Evolutionary conservation across 1,284 basidiomycete genomes (phyloP).

Genomic region (Flammula alnicola): DNA sequence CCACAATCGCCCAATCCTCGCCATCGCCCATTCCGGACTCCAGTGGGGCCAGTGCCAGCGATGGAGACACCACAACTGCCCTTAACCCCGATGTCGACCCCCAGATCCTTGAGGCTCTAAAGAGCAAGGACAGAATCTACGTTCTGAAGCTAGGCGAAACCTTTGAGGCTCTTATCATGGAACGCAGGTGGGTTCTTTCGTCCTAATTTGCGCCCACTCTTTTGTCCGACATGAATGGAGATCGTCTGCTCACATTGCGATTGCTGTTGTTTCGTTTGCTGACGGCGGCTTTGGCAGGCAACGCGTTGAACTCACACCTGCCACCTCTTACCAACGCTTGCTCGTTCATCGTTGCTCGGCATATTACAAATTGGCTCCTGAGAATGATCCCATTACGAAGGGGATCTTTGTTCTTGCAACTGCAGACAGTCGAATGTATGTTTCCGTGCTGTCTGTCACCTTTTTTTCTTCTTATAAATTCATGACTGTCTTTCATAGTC

Average conservation of each 20-base stretch:
- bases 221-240: not conserved
- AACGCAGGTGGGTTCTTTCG: conserved; percentile 59
- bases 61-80: conserved; percentile 20
- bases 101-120: conserved; percentile 82
- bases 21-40: conserved; percentile 12
- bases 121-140: conserved; percentile 83
- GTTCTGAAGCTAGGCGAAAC: conserved; percentile 82
- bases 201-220: conserved; percentile 1
- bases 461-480: conserved; percentile 13
- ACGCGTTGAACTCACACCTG: conserved; percentile 65
- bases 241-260: conserved; percentile 1
- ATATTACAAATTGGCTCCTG: conserved; percentile 73
- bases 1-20: conserved; percentile 13
- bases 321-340: conserved; percentile 80
- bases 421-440: conserved; percentile 75
- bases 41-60: conserved; percentile 7
- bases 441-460: conserved; percentile 22
- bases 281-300: conserved; percentile 42
- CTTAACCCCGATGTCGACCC: conserved; percentile 60
- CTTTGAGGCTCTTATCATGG: conserved; percentile 77
- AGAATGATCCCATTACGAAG: conserved; percentile 68
- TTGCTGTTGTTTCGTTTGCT: conserved; percentile 16
- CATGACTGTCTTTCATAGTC: conserved; percentile 48
- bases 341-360: conserved; percentile 82
- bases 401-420: conserved; percentile 59